These are phyloP conservation scores for Skeletonema marinoi DNA, from an alignment of 108 stramenopile genomes.

Conservation along the genomic window DNA sequence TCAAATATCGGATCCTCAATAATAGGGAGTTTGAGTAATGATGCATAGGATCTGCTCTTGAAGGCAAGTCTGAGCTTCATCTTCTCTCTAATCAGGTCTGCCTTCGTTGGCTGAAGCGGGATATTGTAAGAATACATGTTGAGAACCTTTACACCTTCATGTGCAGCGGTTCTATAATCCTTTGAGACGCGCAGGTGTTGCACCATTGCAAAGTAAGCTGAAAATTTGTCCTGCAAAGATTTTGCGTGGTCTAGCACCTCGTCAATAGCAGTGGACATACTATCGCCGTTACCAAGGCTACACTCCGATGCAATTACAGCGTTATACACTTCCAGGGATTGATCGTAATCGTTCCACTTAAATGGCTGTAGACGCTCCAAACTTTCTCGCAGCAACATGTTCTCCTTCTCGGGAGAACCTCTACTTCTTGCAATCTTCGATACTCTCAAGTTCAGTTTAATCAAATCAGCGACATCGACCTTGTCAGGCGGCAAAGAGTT, in stretches of 20 bases:
- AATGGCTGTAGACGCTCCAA: neutral
- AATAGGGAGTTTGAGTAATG: neutral
- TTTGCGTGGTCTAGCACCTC: slow-evolving; percentile 21
- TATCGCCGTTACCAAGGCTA: slow-evolving; percentile 2
- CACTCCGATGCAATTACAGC: slow-evolving; percentile 1
- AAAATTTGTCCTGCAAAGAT: slow-evolving; percentile 18
- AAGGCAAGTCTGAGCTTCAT: slow-evolving; percentile 14
- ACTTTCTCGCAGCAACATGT: neutral
- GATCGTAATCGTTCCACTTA: slow-evolving; percentile 7
- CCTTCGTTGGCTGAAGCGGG: neutral
- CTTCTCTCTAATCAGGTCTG: neutral
- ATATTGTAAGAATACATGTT: slow-evolving; percentile 10
- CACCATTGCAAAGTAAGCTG: slow-evolving; percentile 7
- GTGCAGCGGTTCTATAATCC: slow-evolving; percentile 5
- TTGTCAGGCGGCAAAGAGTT: slow-evolving; percentile 10
- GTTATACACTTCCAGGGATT: slow-evolving; percentile 1
- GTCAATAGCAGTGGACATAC: slow-evolving; percentile 3
- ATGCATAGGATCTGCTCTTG: slow-evolving; percentile 5
- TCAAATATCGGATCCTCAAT: slow-evolving; percentile 11
- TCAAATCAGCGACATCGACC: neutral
- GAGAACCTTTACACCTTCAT: slow-evolving; percentile 24
- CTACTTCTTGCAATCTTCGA: slow-evolving; percentile 2
- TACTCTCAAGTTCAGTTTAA: slow-evolving; percentile 2
- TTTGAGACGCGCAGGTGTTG: neutral
- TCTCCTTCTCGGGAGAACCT: slow-evolving; percentile 3